These are phyloP conservation scores for Serendipita sp. DNA, from an alignment of 768 basidiomycete species.

Conservation along the genomic window DNA sequence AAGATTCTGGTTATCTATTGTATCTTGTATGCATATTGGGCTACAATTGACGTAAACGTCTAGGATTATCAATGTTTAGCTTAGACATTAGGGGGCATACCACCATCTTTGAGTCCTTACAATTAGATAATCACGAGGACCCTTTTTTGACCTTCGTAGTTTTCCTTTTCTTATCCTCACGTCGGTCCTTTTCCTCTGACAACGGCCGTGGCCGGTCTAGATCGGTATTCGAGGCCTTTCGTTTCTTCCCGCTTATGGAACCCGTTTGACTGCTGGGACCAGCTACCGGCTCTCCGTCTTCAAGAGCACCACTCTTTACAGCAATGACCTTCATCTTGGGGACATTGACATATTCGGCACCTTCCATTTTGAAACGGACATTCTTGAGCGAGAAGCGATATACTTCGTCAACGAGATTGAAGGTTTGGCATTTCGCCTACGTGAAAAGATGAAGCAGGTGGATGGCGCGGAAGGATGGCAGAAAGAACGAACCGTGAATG, in stretches of 20 bases:
- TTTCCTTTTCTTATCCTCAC: not conserved
- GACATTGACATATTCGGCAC: conserved; percentile 55
- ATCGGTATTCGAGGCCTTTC: not conserved
- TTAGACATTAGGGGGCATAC: too few species aligned
- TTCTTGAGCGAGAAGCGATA: conserved; percentile 98
- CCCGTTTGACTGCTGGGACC: not conserved
- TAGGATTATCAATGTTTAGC: too few species aligned
- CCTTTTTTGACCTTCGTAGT: not conserved
- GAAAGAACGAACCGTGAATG: not conserved
- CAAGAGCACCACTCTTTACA: conserved; percentile 87
- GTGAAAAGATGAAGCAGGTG: not conserved
- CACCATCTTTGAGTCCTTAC: too few species aligned
- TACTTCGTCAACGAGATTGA: conserved; percentile 85
- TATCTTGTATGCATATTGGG: too few species aligned
- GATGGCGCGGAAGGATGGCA: not conserved
- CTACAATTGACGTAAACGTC: too few species aligned
- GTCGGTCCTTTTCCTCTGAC: not conserved
- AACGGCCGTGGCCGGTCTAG: not conserved
- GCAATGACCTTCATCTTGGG: conserved; percentile 92
- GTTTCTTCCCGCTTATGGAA: too few species aligned
- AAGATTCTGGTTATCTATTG: too few species aligned
- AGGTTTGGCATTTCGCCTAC: conserved; percentile 36
- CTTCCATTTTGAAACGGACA: conserved; percentile 90
- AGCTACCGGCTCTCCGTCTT: conserved; percentile 39
- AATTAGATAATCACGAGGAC: not conserved